Evolutionary conservation across 1,284 basidiomycete genomes (phyloP), one percentile per base, ranked within the genome.

Genomic region (Ustilago sp.): DNA sequence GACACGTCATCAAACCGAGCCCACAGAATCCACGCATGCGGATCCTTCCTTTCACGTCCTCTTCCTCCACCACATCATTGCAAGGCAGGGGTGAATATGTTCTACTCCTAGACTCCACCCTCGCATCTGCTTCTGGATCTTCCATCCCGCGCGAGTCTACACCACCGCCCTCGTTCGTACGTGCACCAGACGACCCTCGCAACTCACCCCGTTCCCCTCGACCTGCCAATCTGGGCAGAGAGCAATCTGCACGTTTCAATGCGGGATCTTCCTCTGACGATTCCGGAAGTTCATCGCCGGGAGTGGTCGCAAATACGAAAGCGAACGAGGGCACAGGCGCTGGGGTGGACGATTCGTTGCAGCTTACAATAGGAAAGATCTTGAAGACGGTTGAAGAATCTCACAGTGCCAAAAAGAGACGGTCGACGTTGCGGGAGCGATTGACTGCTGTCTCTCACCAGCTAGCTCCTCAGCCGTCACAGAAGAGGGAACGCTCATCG

Each of bases 1-100:
- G 73, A n/a, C 73, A 75, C 62, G 43, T 71, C 54, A 75, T 75
- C 35, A 57, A 60, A 13, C 68, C 73, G 2, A 63, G 63, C 47
- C 72, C 64, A 19, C 63, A 63, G 41, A 59, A 55, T 36, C 12
- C 34, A 11, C 60, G 69, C 13, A 51, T 62, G 34, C n/a, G 36
- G 34, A 35, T 48, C 50, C 28, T 47, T 36, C 17, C 39, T 45
- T 15, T 51, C 17, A 8, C 19, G 6, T 56, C 54, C 23, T 32
- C 43, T 17, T 19, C 41, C 43, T n/a, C 56, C n/a, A 41, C 19
- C 43, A n/a, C 43, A 19, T 23, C 43, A 11, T 39, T 57, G 8
- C 17, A 28, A 4, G 34, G 1, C 7, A 31, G 7, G 3, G 39
- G 3, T n/a, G 36, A 56, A 13, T 57, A 23, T 35, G 58, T 58